A percentile compares a stretch with the other conserved stretches of the same genome.
Evolutionary conservation across 1,284 basidiomycete genomes (phyloP).

Genomic region (Apiotrichum domesticum): DNA sequence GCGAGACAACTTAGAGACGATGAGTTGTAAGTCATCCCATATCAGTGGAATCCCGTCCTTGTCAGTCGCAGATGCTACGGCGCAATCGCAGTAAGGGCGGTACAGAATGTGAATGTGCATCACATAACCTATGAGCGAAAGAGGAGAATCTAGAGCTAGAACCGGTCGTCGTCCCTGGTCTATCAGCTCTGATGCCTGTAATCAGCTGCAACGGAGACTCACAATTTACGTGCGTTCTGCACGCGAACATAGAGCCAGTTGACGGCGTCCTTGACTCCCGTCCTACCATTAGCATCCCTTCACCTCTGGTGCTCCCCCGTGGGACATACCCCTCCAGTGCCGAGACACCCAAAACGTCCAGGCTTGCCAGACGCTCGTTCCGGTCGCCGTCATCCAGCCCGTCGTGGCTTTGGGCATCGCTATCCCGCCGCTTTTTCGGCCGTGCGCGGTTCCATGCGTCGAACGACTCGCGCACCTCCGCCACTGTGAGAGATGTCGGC

Average conservation of each 20-base stretch:
- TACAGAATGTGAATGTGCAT: too few species aligned
- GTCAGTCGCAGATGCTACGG: too few species aligned
- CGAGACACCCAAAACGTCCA: constrained; percentile 85
- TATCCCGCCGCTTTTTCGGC: not conserved
- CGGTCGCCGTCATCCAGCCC: constrained; percentile 50
- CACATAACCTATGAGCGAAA: too few species aligned
- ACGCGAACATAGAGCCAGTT: constrained; percentile 91
- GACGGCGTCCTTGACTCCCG: constrained; percentile 79
- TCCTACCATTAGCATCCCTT: constrained; percentile 50
- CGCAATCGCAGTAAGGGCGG: too few species aligned
- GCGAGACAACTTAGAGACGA: too few species aligned
- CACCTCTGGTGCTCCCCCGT: too few species aligned
- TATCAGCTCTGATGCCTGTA: not conserved
- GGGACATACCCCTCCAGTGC: constrained; percentile 74
- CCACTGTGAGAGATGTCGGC: constrained; percentile 67
- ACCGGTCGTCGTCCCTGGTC: constrained; percentile 1
- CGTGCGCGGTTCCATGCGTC: constrained; percentile 62
- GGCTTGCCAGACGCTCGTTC: constrained; percentile 59
- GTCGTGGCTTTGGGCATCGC: not conserved
- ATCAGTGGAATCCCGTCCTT: too few species aligned
- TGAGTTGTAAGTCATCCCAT: too few species aligned
- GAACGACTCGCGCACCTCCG: constrained; percentile 81
- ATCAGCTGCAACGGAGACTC: constrained; percentile 12
- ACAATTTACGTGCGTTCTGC: constrained; percentile 69
- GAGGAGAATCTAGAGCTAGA: not conserved